Conservation (phyloP, 768 basidiomycete genomes). For the Clitopilus hobsonii region DNA sequence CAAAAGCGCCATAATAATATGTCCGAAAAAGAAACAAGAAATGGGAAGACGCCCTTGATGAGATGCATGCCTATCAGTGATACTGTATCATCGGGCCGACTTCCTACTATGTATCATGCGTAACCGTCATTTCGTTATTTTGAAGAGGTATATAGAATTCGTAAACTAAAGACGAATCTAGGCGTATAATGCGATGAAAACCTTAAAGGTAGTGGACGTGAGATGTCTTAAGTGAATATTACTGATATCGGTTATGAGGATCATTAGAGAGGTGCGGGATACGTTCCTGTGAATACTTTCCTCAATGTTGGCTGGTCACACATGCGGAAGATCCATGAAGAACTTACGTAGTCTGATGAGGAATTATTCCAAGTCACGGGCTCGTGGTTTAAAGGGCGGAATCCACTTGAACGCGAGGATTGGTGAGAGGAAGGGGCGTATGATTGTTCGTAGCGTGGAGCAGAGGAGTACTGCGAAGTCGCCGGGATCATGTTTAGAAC, state of each 20-base stretch:
- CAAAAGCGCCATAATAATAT: not conserved
- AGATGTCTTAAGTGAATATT: slow-evolving; percentile 9
- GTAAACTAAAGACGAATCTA: not conserved
- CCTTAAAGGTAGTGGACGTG: not conserved
- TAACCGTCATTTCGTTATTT: not conserved
- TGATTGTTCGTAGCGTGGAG: slow-evolving; percentile 47
- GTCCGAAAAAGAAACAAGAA: not conserved
- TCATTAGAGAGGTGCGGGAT: slow-evolving; percentile 29
- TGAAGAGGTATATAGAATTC: slow-evolving; percentile 1
- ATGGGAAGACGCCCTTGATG: not conserved
- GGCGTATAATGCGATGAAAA: not conserved
- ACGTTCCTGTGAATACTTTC: slow-evolving; percentile 30
- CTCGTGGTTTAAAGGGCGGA: slow-evolving; percentile 49
- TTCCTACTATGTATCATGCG: not conserved
- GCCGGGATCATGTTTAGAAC: slow-evolving; percentile 59
- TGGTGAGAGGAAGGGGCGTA: slow-evolving; percentile 30
- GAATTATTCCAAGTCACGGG: slow-evolving; percentile 51
- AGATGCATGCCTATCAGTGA: not conserved
- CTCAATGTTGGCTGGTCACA: slow-evolving; percentile 1
- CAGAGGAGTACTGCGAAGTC: slow-evolving; percentile 43
- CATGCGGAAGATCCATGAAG: not conserved
- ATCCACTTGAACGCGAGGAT: slow-evolving; percentile 39
- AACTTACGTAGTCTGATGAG: slow-evolving; percentile 61
- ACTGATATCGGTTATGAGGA: slow-evolving; percentile 41
- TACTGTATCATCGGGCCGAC: not conserved